phyloP scores from a whole-genome alignment of 805 yeast genomes.

The Lachancea dasiensis region DNA sequence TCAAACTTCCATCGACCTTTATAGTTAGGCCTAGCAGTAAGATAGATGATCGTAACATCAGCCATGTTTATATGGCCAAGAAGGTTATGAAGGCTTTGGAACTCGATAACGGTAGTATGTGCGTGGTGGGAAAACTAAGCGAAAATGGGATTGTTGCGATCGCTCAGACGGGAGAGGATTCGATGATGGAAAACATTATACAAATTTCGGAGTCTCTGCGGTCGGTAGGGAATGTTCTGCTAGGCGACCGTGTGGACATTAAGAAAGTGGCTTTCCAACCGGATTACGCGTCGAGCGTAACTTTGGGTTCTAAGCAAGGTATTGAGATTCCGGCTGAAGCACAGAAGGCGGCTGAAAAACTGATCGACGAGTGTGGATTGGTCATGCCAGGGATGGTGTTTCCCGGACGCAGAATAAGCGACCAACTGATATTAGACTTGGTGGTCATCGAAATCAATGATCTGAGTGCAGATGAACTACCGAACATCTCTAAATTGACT shows the following conservation, averaged over 20 bases:
- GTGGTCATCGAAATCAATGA: constrained; percentile 26
- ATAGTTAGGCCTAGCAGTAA: constrained; percentile 34
- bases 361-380: constrained; percentile 51
- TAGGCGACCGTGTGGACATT: constrained; percentile 50
- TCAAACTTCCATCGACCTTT: constrained; percentile 36
- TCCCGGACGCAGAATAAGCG: constrained; percentile 19
- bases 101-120: constrained; percentile 40
- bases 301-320: constrained; percentile 30
- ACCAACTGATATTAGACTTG: constrained; percentile 14
- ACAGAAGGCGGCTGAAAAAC: constrained; percentile 36
- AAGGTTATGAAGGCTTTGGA: constrained; percentile 44
- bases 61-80: constrained; percentile 39
- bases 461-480: constrained; percentile 30
- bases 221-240: constrained; percentile 36
- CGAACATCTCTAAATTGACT: constrained; percentile 36
- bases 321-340: constrained; percentile 18
- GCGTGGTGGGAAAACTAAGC: constrained; percentile 41
- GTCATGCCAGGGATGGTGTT: constrained; percentile 50
- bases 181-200: constrained; percentile 35
- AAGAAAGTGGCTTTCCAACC: constrained; percentile 46
- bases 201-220: constrained; percentile 45
- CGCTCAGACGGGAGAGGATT: constrained; percentile 34
- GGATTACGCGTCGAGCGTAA: constrained; percentile 35
- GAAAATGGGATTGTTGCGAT: constrained; percentile 43
- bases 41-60: constrained; percentile 27